Evolutionary conservation across 176 grass and related monocot genomes (phyloP).

Genomic region (Oryza brachyantha): DNA sequence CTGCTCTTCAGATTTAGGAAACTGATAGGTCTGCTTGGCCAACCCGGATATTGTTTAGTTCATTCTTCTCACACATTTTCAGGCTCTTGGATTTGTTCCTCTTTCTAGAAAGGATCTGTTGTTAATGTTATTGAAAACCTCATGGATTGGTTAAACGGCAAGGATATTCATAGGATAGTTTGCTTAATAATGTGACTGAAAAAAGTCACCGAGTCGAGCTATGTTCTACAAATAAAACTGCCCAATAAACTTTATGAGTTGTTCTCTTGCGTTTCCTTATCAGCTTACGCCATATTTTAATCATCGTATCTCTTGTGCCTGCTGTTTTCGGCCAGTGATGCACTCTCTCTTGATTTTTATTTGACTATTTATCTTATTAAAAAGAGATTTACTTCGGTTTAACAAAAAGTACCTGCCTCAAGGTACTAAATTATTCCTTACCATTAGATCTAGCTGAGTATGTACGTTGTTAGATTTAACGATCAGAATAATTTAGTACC

Average conservation of each 20-base stretch:
- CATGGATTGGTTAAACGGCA: not conserved
- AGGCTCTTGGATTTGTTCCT: constrained; percentile 1
- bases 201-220: not conserved
- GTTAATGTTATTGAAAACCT: not conserved
- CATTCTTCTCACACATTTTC: constrained; percentile 21
- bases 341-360: no score
- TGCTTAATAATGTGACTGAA: constrained; percentile 28
- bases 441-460: no score
- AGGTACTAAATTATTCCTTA: no score
- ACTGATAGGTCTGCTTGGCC: constrained; percentile 6
- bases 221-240: constrained; percentile 44
- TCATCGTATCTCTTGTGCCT: not conserved
- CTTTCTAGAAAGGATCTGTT: not conserved
- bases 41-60: constrained; percentile 10
- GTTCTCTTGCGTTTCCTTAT: not conserved
- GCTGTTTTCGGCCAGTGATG: no score
- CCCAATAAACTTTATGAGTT: not conserved
- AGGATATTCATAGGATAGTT: constrained; percentile 3
- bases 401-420: no score
- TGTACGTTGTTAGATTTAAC: no score
- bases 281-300: not conserved
- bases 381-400: no score
- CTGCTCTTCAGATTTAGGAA: constrained; percentile 75
- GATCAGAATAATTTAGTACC: no score
- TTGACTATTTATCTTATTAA: no score